Evolutionary conservation across 352 stramenopile genomes (phyloP).

Genomic region (Pythium sukuiense): DNA sequence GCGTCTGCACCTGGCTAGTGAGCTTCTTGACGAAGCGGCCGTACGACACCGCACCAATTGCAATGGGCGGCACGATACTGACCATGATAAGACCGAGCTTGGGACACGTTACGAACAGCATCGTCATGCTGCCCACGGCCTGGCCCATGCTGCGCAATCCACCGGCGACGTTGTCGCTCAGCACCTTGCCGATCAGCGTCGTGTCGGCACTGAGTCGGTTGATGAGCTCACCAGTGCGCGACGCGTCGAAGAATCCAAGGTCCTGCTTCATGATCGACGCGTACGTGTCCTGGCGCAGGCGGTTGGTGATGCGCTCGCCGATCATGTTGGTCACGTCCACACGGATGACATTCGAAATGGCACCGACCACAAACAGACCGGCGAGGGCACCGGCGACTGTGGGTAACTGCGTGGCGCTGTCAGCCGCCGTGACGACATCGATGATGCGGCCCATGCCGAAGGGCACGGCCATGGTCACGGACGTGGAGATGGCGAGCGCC

Average conservation of each 20-base stretch:
- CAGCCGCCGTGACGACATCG: slow-evolving; percentile 57
- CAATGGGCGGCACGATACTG: slow-evolving; percentile 89
- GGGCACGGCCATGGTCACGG: slow-evolving; percentile 75
- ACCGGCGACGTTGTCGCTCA: slow-evolving; percentile 88
- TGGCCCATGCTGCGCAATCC: slow-evolving; percentile 84
- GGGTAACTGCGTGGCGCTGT: slow-evolving; percentile 43
- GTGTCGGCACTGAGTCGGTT: slow-evolving; percentile 91
- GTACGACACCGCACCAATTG: slow-evolving; percentile 85
- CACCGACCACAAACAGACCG: slow-evolving; percentile 65
- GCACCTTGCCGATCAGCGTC: slow-evolving; percentile 89
- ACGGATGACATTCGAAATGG: slow-evolving; percentile 69
- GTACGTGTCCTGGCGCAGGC: slow-evolving; percentile 77
- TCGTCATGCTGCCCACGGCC: slow-evolving; percentile 77
- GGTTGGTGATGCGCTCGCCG: slow-evolving; percentile 81
- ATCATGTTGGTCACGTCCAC: slow-evolving; percentile 87
- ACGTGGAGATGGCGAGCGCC: slow-evolving; percentile 62
- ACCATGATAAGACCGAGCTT: slow-evolving; percentile 91
- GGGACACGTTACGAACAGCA: slow-evolving; percentile 92
- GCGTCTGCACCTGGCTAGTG: slow-evolving; percentile 88
- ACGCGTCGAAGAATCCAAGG: slow-evolving; percentile 89
- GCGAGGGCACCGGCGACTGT: slow-evolving; percentile 57
- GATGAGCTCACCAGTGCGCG: slow-evolving; percentile 89
- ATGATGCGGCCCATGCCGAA: slow-evolving; percentile 85
- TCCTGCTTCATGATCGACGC: slow-evolving; percentile 86
- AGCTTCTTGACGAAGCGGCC: slow-evolving; percentile 85